Percentiles rank a stretch among this genome's conserved stretches.
phyloP scores from a whole-genome alignment of 1,139 yeast genomes.

The Taphrina flavorubra region DNA sequence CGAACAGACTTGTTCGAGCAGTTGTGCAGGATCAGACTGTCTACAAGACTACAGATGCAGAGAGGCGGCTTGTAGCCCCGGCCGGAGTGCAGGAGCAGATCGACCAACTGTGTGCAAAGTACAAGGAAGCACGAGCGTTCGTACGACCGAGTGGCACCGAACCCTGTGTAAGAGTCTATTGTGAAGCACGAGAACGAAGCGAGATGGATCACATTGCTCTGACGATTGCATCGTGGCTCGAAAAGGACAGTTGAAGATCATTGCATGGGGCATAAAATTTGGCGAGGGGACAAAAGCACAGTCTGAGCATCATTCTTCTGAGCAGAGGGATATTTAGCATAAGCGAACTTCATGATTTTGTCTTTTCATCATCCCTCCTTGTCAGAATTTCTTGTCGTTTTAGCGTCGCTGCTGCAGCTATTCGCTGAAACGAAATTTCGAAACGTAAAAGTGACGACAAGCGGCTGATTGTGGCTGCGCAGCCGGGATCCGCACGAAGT shows the following conservation, averaged over 20 bases:
- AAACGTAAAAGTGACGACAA: not conserved
- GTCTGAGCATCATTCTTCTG: not conserved
- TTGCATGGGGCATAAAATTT: not conserved
- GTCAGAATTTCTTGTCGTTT: not conserved
- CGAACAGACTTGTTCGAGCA: conserved; percentile 81
- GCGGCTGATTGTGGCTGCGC: not conserved
- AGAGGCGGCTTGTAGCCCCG: conserved; percentile 78
- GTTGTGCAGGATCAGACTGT: conserved; percentile 78
- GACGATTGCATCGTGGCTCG: conserved; percentile 53
- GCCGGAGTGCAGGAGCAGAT: conserved; percentile 75
- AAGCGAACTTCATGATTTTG: not conserved
- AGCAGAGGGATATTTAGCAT: not conserved
- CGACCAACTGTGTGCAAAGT: conserved; percentile 66
- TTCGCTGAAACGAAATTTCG: not conserved
- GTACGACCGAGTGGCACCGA: conserved; percentile 98
- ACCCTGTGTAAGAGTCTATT: conserved; percentile 87
- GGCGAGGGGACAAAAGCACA: not conserved
- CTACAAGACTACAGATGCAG: conserved; percentile 85
- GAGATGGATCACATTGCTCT: conserved; percentile 64
- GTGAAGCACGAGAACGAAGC: conserved; percentile 72
- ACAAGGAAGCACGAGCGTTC: conserved; percentile 75
- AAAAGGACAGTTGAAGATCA: conserved; percentile 13
- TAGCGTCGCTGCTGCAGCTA: not conserved
- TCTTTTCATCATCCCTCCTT: not conserved
- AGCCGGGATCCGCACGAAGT: too few species aligned